These are phyloP conservation scores for Trichoderma koningiopsis DNA, from an alignment of 2,329 filamentous ascomycete genomes.

Conservation along the genomic window DNA sequence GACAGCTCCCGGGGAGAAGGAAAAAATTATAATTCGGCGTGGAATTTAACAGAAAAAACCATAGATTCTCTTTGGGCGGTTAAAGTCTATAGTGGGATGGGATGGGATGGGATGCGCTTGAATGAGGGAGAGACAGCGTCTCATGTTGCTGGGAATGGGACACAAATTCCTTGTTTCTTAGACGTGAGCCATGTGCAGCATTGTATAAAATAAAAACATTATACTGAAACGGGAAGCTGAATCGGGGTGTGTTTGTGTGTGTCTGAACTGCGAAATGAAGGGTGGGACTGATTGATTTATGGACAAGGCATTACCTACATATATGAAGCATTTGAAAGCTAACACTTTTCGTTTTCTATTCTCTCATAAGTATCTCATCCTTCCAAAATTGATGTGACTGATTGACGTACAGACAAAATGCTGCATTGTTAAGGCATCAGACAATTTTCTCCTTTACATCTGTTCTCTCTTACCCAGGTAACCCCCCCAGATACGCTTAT, in stretches of 20 bases:
- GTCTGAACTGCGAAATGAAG: background rate
- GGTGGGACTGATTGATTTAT: background rate
- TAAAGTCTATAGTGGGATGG: constrained; percentile 25
- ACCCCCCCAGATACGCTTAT: background rate
- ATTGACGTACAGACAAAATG: background rate
- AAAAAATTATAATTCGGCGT: constrained; percentile 11
- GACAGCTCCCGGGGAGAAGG: constrained; percentile 28
- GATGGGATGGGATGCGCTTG: background rate
- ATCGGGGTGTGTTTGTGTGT: no score
- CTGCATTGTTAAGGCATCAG: constrained; percentile 13
- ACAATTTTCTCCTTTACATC: constrained; percentile 31
- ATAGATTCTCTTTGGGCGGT: constrained; percentile 24
- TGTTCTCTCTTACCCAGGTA: background rate
- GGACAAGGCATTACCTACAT: constrained; percentile 3
- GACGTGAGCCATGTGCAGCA: constrained; percentile 41
- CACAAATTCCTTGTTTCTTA: constrained; percentile 36
- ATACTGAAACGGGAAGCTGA: constrained; percentile 28
- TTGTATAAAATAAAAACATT: constrained; percentile 43
- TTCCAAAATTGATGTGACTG: background rate
- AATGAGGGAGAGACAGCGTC: constrained; percentile 10
- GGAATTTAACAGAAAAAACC: constrained; percentile 14
- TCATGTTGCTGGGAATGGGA: constrained; percentile 16
- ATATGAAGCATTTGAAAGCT: constrained; percentile 6
- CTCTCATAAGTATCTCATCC: background rate
- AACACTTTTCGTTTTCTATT: constrained; percentile 30